These are phyloP conservation scores for Calocybe indica DNA, from an alignment of 768 basidiomycete species.

Conservation along the genomic window DNA sequence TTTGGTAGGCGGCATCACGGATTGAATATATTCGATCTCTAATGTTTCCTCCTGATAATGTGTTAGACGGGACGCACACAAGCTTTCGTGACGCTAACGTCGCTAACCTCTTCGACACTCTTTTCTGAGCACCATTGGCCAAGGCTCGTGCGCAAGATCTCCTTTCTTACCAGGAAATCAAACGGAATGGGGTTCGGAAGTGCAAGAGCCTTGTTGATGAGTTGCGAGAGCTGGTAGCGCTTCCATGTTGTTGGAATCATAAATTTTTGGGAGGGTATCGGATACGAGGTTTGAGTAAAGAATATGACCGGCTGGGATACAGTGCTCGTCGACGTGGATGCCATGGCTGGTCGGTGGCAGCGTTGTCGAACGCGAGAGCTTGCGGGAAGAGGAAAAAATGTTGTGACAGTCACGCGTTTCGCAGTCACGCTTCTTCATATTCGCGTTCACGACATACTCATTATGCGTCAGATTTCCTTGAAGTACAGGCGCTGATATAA, in stretches of 20 bases:
- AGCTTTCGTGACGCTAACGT: conserved; percentile 28
- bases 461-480: no score
- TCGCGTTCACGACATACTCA: no score
- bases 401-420: no score
- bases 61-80: background rate
- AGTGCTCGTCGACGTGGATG: conserved; percentile 10
- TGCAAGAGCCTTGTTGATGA: conserved; percentile 89
- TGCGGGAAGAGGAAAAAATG: no score
- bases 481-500: no score
- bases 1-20: conserved; percentile 79
- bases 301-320: conserved; percentile 58
- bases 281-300: conserved; percentile 66
- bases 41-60: conserved; percentile 74
- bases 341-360: conserved; percentile 1
- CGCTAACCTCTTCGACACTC: conserved; percentile 62
- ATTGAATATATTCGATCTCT: conserved; percentile 89
- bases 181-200: conserved; percentile 77
- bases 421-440: no score
- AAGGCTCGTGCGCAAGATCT: conserved; percentile 66
- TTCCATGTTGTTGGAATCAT: conserved; percentile 89
- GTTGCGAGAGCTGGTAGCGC: conserved; percentile 94
- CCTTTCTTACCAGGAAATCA: conserved; percentile 86
- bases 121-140: conserved; percentile 71
- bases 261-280: conserved; percentile 82
- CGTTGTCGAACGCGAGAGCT: background rate